Evolutionary conservation across 768 basidiomycete species (phyloP).

Genomic region (Rossbeevera mucosa): DNA sequence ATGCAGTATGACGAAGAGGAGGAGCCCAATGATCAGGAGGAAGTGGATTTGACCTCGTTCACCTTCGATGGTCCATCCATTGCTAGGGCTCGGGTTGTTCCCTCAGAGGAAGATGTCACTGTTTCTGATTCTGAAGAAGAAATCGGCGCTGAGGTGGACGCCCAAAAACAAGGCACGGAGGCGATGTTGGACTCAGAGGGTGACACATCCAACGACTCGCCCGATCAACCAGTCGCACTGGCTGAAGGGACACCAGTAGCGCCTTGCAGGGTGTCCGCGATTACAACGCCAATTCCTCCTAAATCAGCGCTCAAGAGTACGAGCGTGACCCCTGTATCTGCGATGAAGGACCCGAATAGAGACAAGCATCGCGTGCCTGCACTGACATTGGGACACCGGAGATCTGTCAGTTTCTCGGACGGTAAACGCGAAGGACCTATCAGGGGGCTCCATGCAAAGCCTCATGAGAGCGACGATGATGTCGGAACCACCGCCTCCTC

Average conservation of each 20-base stretch:
- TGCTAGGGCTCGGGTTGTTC: conserved; percentile 48
- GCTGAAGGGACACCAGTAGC: conserved; percentile 22
- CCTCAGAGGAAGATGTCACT: conserved; percentile 36
- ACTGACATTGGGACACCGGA: conserved; percentile 47
- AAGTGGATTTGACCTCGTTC: conserved; percentile 66
- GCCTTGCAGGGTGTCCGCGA: conserved; percentile 8
- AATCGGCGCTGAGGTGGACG: conserved; percentile 11
- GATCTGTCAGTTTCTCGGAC: conserved; percentile 96
- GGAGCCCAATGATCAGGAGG: conserved; percentile 56
- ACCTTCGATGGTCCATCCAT: conserved; percentile 61
- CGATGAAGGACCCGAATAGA: conserved; percentile 49
- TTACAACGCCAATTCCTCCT: conserved; percentile 29
- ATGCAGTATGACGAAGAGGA: conserved; percentile 30
- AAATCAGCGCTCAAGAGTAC: conserved; percentile 41
- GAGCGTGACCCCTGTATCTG: conserved; percentile 54
- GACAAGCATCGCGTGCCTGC: conserved; percentile 54
- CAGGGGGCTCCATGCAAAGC: conserved; percentile 43
- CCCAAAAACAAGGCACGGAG: conserved; percentile 7
- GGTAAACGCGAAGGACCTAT: conserved; percentile 91
- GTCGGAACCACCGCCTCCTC: conserved; percentile 22
- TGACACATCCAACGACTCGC: conserved; percentile 24
- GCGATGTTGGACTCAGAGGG: conserved; percentile 35
- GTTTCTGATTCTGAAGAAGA: conserved; percentile 32
- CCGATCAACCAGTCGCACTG: neutral
- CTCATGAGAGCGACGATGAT: conserved; percentile 37